Percentiles rank a stretch among this genome's conserved stretches.
Evolutionary conservation across 352 stramenopile genomes (phyloP).

Genomic region (Phytopythium oedochilum): DNA sequence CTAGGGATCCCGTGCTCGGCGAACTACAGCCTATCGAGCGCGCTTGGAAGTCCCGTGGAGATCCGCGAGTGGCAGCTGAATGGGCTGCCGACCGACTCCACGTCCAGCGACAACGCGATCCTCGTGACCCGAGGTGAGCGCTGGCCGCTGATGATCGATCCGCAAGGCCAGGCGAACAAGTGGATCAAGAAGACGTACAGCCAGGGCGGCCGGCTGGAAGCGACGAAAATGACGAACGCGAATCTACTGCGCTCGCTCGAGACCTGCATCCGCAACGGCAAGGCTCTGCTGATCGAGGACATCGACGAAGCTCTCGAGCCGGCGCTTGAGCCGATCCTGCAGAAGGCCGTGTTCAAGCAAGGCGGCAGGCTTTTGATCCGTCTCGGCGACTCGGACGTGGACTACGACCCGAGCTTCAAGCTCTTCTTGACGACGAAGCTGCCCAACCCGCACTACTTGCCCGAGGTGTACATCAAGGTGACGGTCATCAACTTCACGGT

Average conservation of each 20-base stretch:
- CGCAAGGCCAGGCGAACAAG: slow-evolving; percentile 92
- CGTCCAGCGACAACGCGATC: slow-evolving; percentile 93
- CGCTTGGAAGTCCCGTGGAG: slow-evolving; percentile 87
- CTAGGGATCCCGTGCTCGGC: slow-evolving; percentile 70
- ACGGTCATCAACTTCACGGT: slow-evolving; percentile 97
- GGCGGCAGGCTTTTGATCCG: slow-evolving; percentile 85
- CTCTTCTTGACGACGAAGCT: slow-evolving; percentile 93
- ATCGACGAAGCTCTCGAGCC: slow-evolving; percentile 91
- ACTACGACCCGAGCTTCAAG: slow-evolving; percentile 91
- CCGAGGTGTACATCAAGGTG: slow-evolving; percentile 95
- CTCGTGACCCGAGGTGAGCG: slow-evolving; percentile 86
- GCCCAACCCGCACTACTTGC: slow-evolving; percentile 92
- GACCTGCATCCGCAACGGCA: slow-evolving; percentile 91
- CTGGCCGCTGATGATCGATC: slow-evolving; percentile 95
- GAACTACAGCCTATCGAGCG: slow-evolving; percentile 67
- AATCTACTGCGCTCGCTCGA: slow-evolving; percentile 90
- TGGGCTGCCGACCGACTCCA: slow-evolving; percentile 87
- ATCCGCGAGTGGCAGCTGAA: slow-evolving; percentile 93
- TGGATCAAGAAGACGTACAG: slow-evolving; percentile 92
- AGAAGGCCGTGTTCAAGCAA: slow-evolving; percentile 93
- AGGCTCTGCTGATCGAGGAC: slow-evolving; percentile 90
- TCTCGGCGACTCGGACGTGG: slow-evolving; percentile 90
- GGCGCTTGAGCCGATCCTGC: slow-evolving; percentile 89
- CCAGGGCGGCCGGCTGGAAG: slow-evolving; percentile 43
- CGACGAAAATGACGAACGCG: slow-evolving; percentile 89